A percentile compares a stretch with the other conserved stretches of the same genome.
phyloP scores from a whole-genome alignment of 2,329 filamentous ascomycete species.

The Nothopassalora personata region DNA sequence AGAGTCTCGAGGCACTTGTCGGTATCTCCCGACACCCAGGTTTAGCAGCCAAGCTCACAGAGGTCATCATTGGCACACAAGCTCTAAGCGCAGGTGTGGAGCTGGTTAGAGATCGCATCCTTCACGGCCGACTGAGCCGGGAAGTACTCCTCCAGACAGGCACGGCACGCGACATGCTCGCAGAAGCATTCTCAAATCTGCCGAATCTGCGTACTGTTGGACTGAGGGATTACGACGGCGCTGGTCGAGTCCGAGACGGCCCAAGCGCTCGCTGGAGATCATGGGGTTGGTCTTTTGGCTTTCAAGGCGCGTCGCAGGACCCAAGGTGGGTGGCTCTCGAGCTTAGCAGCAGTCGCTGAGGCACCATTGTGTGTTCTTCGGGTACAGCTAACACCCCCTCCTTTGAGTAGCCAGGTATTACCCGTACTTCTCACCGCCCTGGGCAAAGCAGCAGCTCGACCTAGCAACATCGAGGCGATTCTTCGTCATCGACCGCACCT shows the following conservation, averaged over 20 bases:
- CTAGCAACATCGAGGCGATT: slow-evolving; percentile 24
- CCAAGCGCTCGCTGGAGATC: slow-evolving; percentile 46
- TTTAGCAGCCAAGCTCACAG: slow-evolving; percentile 38
- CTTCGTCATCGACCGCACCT: slow-evolving; percentile 13
- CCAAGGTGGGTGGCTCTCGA: background rate
- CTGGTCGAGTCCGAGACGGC: slow-evolving; percentile 47
- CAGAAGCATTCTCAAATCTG: slow-evolving; percentile 52
- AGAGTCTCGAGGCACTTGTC: slow-evolving; percentile 51
- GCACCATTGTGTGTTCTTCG: no score
- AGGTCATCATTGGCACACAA: slow-evolving; percentile 49
- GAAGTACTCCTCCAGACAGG: slow-evolving; percentile 38
- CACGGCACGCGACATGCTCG: slow-evolving; percentile 49
- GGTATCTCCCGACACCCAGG: slow-evolving; percentile 38
- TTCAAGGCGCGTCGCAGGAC: background rate
- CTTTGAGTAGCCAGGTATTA: slow-evolving; percentile 4
- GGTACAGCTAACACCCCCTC: no score
- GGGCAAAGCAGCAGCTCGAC: slow-evolving; percentile 11
- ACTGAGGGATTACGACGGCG: slow-evolving; percentile 55
- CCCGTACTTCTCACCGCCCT: slow-evolving; percentile 22
- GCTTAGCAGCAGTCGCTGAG: no score
- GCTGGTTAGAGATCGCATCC: slow-evolving; percentile 9
- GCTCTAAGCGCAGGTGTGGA: slow-evolving; percentile 4
- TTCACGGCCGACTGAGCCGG: slow-evolving; percentile 11
- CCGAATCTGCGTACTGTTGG: slow-evolving; percentile 52
- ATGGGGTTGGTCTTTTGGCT: slow-evolving; percentile 42